Conservation (phyloP, 192 early-diverging fungal species). For the Coemansia sp. region DNA sequence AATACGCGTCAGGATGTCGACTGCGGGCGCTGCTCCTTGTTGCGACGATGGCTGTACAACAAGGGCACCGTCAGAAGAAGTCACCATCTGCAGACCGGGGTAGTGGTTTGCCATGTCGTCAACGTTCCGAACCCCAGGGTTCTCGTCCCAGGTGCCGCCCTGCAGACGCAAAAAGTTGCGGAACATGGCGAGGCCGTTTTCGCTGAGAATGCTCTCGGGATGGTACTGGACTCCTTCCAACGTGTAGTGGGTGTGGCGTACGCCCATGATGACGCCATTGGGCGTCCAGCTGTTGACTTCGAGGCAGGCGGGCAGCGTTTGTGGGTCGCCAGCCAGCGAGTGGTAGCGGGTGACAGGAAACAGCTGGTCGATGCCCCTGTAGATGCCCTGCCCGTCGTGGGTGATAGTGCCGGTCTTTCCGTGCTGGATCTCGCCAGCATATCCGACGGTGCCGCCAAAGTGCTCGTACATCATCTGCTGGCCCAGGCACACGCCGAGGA, state of each 20-base stretch:
- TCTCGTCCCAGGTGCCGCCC: conserved; percentile 85
- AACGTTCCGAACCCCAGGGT: conserved; percentile 40
- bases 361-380: conserved; percentile 77
- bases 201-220: conserved; percentile 95
- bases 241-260: conserved; percentile 84
- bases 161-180: conserved; percentile 85
- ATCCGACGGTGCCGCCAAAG: conserved; percentile 89
- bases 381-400: conserved; percentile 91
- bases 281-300: conserved; percentile 86
- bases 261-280: conserved; percentile 90
- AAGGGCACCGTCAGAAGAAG: neutral
- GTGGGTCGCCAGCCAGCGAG: conserved; percentile 86
- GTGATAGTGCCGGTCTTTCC: conserved; percentile 91
- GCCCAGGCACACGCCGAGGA: conserved; percentile 96
- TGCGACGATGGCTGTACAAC: neutral
- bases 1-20: conserved; percentile 80
- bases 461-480: conserved; percentile 97
- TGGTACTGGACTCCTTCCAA: conserved; percentile 99
- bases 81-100: conserved; percentile 15
- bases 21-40: conserved; percentile 12
- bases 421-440: conserved; percentile 96
- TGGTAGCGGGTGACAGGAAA: conserved; percentile 95
- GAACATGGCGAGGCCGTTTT: conserved; percentile 86
- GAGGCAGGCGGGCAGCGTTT: conserved; percentile 76
- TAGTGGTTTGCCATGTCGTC: conserved; percentile 27